A percentile compares a stretch with the other conserved stretches of the same genome.
phyloP scores from a whole-genome alignment of 2,329 filamentous ascomycete species.

The Dryadomyces sulphureus region DNA sequence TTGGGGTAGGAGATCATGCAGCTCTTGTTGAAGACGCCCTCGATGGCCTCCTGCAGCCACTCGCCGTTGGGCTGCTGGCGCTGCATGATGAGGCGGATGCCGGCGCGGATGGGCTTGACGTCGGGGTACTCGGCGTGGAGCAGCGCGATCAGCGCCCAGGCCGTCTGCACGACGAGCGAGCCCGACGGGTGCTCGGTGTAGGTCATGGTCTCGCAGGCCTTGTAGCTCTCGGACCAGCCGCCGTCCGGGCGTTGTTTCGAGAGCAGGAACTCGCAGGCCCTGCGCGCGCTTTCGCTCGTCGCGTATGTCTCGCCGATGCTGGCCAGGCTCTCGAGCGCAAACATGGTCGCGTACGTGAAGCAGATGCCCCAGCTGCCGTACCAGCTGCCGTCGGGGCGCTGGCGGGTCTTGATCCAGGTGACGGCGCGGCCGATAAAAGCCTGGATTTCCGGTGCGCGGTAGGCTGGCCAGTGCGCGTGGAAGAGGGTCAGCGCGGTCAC shows the following conservation, averaged over 20 bases:
- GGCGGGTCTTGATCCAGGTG: slow-evolving; percentile 66
- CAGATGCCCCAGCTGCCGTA: slow-evolving; percentile 98
- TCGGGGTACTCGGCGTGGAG: slow-evolving; percentile 75
- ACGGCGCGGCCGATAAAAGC: slow-evolving; percentile 60
- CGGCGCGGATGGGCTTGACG: slow-evolving; percentile 54
- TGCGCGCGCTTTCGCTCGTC: slow-evolving; percentile 54
- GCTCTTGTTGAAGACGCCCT: slow-evolving; percentile 97
- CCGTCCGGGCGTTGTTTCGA: slow-evolving; percentile 77
- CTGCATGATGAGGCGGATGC: slow-evolving; percentile 66
- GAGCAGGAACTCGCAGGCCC: slow-evolving; percentile 74
- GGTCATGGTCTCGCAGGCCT: slow-evolving; percentile 60
- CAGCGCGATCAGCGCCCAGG: slow-evolving; percentile 73
- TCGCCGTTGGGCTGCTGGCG: slow-evolving; percentile 81
- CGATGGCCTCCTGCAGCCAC: slow-evolving; percentile 90
- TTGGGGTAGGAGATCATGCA: slow-evolving; percentile 99
- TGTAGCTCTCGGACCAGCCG: slow-evolving; percentile 94
- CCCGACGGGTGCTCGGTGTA: slow-evolving; percentile 62
- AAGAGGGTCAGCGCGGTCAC: slow-evolving; percentile 80
- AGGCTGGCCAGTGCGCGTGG: slow-evolving; percentile 64
- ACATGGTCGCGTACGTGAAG: slow-evolving; percentile 95
- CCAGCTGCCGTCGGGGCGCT: slow-evolving; percentile 79
- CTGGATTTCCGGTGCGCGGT: slow-evolving; percentile 62
- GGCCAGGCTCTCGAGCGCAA: slow-evolving; percentile 75
- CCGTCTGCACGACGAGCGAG: slow-evolving; percentile 86
- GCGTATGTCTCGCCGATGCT: slow-evolving; percentile 69